Conservation (phyloP, 1,284 basidiomycete species). For the Malassezia slooffiae region DNA sequence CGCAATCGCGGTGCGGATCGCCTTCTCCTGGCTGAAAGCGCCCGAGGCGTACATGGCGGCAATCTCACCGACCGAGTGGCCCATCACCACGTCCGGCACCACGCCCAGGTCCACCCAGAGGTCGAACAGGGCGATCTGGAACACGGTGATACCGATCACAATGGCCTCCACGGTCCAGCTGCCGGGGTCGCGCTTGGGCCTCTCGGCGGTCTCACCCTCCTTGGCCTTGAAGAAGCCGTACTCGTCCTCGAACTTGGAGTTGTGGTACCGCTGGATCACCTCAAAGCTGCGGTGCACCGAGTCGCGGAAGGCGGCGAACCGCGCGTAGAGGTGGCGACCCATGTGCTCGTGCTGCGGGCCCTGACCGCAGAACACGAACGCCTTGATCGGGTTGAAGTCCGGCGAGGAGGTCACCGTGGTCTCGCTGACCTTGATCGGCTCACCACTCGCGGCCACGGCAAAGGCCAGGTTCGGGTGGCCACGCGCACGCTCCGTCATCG, state of each 20-base stretch:
- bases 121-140: constrained; percentile 20
- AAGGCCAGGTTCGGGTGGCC: constrained; percentile 13
- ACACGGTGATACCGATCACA: constrained; percentile 14
- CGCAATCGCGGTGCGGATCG: constrained; percentile 14
- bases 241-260: constrained; percentile 10
- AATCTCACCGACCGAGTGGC: constrained; percentile 19
- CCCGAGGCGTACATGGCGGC: constrained; percentile 18
- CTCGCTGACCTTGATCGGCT: constrained; percentile 9
- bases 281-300: constrained; percentile 13
- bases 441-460: constrained; percentile 8
- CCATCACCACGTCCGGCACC: constrained; percentile 13
- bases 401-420: constrained; percentile 11
- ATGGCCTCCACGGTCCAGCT: constrained; percentile 16
- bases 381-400: constrained; percentile 16
- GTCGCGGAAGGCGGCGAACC: constrained; percentile 16
- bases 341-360: constrained; percentile 22
- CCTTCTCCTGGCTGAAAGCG: constrained; percentile 10
- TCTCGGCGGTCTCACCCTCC: constrained; percentile 7
- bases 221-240: constrained; percentile 14
- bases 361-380: constrained; percentile 21
- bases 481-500: constrained; percentile 15
- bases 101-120: constrained; percentile 12
- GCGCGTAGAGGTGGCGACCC: constrained; percentile 17
- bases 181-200: constrained; percentile 10
- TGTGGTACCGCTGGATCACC: constrained; percentile 2